Evolutionary conservation across 2,329 filamentous ascomycete genomes (phyloP), one percentile per base, ranked within the genome.

Genomic region (Emydomyces testavorans): DNA sequence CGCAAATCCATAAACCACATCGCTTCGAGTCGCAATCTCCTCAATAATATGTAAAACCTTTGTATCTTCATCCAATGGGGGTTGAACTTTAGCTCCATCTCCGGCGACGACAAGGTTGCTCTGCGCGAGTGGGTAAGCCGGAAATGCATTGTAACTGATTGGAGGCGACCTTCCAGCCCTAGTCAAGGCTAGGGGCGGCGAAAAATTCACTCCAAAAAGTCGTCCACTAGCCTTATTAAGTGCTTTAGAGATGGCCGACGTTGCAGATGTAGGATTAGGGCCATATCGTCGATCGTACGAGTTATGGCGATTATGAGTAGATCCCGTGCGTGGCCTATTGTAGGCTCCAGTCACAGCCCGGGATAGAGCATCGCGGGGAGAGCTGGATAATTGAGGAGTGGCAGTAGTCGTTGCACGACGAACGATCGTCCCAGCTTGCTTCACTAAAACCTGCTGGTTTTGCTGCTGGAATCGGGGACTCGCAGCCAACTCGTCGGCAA

Each of bases 1-100:
- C 4, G 92, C 92, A 65, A 98, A 96, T 2, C 90, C 89, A 63
- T 89, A 98, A 2, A 98, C 89, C 38, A 95, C 92, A 63, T 98
- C 89, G 61, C 89, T 95, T 32, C 89, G 77, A 26, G 88, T 92
- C 1, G 92, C 92, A 54, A 86, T 83, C 57, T 96, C 89, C 63
- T 98, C 90, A 49, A 96, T 88, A 37, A 79, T 76, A 59, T 88
- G 83, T 2, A 90, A 80, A 34, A 85, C 80, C 54, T 78, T 79
- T 13, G 76, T 73, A 61, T 96, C 92, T 60, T 95, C 89, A 54
- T 95, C 88, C 16, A 79, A 68, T 2, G 76, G 74, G 2, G 70
- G 65, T 29, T 71, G 74, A 16, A 75, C 72, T 59, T 78, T 83
- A 8, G 76, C 76, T 46, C 82, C 80, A 52, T 79, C 78, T 5